Evolutionary conservation across 2,329 filamentous ascomycete genomes (phyloP).

Genomic region (Botrytis fragariae): DNA sequence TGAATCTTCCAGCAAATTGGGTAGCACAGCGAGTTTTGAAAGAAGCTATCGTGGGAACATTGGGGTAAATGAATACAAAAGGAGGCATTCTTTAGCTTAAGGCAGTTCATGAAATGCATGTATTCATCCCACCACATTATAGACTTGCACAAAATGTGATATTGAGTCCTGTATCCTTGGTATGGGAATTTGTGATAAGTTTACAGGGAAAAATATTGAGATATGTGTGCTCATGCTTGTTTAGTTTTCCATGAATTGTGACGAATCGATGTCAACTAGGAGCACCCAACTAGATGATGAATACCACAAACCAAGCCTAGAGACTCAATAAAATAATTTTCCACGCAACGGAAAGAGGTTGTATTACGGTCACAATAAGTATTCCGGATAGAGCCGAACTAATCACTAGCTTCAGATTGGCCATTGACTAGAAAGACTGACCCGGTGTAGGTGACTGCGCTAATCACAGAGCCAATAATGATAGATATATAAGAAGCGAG

Average conservation of each 20-base stretch:
- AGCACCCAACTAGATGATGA: not conserved
- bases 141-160: not conserved
- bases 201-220: not conserved
- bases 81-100: not conserved
- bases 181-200: not conserved
- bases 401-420: not conserved
- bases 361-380: not conserved
- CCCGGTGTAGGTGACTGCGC: not conserved
- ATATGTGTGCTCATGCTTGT: not conserved
- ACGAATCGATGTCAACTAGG: not conserved
- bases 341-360: not conserved
- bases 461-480: not conserved
- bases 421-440: not conserved
- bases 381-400: not conserved
- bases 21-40: not conserved
- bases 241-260: not conserved
- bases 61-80: not conserved
- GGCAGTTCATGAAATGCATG: not conserved
- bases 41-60: not conserved
- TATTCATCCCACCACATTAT: not conserved
- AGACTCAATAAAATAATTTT: not conserved
- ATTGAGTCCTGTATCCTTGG: not conserved
- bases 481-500: not conserved
- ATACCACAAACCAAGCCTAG: not conserved
- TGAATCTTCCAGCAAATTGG: fast-evolving